phyloP scores from a whole-genome alignment of 2,329 filamentous ascomycete species.

The Penicillium sp. region DNA sequence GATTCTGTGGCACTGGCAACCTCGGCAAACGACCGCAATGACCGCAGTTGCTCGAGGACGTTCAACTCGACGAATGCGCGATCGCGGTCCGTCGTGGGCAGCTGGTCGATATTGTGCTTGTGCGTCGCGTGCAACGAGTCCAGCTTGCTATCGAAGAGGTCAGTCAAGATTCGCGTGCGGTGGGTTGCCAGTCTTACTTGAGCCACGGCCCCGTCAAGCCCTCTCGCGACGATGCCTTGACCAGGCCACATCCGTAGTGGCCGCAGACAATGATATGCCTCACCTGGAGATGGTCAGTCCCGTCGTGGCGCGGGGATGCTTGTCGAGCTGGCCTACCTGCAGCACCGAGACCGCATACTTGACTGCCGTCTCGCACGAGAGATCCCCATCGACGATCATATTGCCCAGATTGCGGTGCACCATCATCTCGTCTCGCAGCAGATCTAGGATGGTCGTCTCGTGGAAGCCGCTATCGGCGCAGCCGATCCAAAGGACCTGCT shows the following conservation, averaged over 20 bases:
- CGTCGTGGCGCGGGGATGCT: neutral
- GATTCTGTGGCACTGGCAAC: slow-evolving; percentile 10
- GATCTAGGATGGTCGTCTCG: slow-evolving; percentile 13
- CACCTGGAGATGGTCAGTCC: slow-evolving; percentile 3
- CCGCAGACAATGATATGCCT: slow-evolving; percentile 24
- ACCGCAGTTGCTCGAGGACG: slow-evolving; percentile 20
- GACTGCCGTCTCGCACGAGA: slow-evolving; percentile 19
- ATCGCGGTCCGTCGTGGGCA: slow-evolving; percentile 11
- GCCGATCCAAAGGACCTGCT: slow-evolving; percentile 22
- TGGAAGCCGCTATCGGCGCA: slow-evolving; percentile 20
- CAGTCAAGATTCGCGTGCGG: neutral
- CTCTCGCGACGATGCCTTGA: slow-evolving; percentile 11
- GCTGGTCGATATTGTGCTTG: slow-evolving; percentile 9
- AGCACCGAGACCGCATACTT: slow-evolving; percentile 18
- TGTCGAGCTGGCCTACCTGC: neutral
- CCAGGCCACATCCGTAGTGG: slow-evolving; percentile 22
- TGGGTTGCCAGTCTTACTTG: slow-evolving; percentile 10
- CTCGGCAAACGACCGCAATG: slow-evolving; percentile 15
- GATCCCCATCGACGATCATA: slow-evolving; percentile 22
- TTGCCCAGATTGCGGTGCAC: slow-evolving; percentile 22
- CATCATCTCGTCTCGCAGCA: slow-evolving; percentile 16
- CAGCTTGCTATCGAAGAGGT: slow-evolving; percentile 13
- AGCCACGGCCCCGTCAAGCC: slow-evolving; percentile 19
- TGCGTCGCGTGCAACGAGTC: slow-evolving; percentile 11
- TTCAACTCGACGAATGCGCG: slow-evolving; percentile 21